phyloP scores from a whole-genome alignment of 257 asterid genomes.

The Mentha longifolia region DNA sequence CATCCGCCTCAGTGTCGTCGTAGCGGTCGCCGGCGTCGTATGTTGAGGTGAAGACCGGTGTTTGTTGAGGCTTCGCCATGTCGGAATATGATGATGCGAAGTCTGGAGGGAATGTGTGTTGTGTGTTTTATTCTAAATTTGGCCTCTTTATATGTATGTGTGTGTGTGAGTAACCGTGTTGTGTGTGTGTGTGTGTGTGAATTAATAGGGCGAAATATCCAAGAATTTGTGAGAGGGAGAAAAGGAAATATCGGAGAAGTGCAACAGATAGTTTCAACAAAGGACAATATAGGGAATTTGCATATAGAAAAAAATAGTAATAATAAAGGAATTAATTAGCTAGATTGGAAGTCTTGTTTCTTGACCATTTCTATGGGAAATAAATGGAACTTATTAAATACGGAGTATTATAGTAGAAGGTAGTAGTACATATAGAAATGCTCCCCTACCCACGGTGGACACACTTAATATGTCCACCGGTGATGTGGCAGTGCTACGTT shows the following conservation, averaged over 20 bases:
- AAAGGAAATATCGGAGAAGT: constrained; percentile 16
- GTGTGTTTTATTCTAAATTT: no score
- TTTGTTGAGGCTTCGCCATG: no score
- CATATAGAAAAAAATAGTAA: no score
- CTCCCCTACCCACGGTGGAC: no score
- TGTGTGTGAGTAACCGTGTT: background rate
- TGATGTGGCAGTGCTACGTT: no score
- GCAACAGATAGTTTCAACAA: no score
- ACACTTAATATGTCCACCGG: no score
- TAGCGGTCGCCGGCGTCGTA: no score
- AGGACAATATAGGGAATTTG: no score
- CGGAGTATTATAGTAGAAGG: no score
- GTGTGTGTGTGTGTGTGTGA: background rate
- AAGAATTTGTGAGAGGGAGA: background rate
- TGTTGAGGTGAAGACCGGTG: background rate
- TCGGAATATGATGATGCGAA: background rate
- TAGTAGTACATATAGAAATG: background rate
- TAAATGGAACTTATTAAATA: background rate
- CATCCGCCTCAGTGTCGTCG: constrained; percentile 9
- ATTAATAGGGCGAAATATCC: constrained; percentile 4
- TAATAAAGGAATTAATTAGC: background rate
- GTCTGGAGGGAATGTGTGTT: background rate
- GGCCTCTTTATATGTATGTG: background rate
- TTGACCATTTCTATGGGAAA: background rate
- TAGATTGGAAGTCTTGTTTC: background rate